Evolutionary conservation across 768 basidiomycete genomes (phyloP).

Genomic region (Filobasidium wieringae): DNA sequence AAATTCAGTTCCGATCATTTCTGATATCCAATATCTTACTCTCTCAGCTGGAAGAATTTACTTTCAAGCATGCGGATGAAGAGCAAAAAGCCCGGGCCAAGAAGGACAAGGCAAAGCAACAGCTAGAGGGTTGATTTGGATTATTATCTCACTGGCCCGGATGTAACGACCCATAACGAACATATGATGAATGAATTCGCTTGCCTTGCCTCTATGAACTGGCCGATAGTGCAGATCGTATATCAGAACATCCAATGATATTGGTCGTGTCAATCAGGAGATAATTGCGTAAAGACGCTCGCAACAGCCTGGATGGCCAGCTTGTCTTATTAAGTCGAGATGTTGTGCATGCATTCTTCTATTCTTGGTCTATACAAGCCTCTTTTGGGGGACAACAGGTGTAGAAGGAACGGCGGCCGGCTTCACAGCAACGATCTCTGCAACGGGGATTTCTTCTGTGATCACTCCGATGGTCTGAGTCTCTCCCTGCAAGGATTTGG

Average conservation of each 20-base stretch:
- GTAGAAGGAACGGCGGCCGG: background rate
- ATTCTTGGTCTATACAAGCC: background rate
- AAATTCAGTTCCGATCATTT: background rate
- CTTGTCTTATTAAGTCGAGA: no score
- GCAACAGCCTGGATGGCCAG: no score
- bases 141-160: no score
- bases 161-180: no score
- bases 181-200: no score
- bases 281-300: no score
- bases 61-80: background rate
- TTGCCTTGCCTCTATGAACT: no score
- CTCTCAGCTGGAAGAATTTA: background rate
- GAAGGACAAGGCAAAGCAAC: background rate
- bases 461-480: conserved; percentile 31
- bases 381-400: background rate
- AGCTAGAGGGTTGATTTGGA: no score
- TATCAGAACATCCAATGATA: no score
- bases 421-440: conserved; percentile 24
- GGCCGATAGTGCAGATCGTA: no score
- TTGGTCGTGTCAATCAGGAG: no score
- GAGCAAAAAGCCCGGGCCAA: background rate
- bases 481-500: background rate
- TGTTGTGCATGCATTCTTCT: no score
- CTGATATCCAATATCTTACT: background rate
- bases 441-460: conserved; percentile 35